phyloP scores from a whole-genome alignment of 371 early-diverging fungal species.

The Sporodiniella umbellata region DNA sequence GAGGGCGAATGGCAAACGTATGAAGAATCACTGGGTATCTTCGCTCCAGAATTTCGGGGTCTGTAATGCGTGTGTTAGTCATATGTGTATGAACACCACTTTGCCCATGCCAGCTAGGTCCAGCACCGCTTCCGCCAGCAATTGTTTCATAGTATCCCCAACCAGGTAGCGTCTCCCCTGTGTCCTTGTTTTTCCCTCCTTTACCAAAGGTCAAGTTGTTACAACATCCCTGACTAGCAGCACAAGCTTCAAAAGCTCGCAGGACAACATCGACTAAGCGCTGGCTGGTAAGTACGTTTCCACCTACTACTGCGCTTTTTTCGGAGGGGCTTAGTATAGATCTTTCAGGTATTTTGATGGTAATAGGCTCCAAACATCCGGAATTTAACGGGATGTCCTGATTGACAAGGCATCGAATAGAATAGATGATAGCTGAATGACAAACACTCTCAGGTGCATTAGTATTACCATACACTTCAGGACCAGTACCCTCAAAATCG shows the following conservation, averaged over 20 bases:
- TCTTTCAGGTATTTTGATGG: slow-evolving; percentile 71
- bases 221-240: slow-evolving; percentile 93
- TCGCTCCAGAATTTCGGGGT: slow-evolving; percentile 92
- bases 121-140: slow-evolving; percentile 83
- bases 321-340: slow-evolving; percentile 80
- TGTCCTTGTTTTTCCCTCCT: slow-evolving; percentile 53
- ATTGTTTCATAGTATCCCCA: slow-evolving; percentile 98
- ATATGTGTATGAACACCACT: slow-evolving; percentile 83
- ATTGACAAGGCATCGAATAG: slow-evolving; percentile 84
- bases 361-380: slow-evolving; percentile 88
- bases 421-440: slow-evolving; percentile 93
- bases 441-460: slow-evolving; percentile 67
- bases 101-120: slow-evolving; percentile 87
- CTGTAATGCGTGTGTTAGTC: slow-evolving; percentile 97
- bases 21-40: slow-evolving; percentile 92
- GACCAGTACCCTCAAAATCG: slow-evolving; percentile 91
- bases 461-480: slow-evolving; percentile 75
- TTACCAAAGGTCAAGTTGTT: slow-evolving; percentile 96
- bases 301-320: slow-evolving; percentile 92
- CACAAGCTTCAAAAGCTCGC: slow-evolving; percentile 86
- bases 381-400: slow-evolving; percentile 93
- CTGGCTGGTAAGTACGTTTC: slow-evolving; percentile 95
- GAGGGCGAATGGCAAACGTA: slow-evolving; percentile 74
- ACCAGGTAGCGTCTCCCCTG: slow-evolving; percentile 53
- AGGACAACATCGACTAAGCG: slow-evolving; percentile 90